Evolutionary conservation across 2,329 filamentous ascomycete genomes (phyloP).

Genomic region (Canariomyces notabilis): DNA sequence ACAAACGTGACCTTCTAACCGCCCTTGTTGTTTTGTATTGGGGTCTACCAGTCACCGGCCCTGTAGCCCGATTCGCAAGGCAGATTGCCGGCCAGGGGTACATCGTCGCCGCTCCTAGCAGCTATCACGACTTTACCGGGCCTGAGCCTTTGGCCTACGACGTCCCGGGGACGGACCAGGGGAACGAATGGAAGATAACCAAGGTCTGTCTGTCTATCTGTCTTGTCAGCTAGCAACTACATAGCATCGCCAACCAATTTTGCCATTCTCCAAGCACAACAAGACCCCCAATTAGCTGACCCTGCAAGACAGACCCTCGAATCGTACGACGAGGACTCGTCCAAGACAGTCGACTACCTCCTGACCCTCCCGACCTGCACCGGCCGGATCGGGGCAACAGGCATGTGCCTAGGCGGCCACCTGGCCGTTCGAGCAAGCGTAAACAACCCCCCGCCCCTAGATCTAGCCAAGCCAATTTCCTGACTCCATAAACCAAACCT

Average conservation of each 20-base stretch:
- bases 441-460: constrained; percentile 23
- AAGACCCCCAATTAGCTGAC: not conserved
- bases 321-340: constrained; percentile 79
- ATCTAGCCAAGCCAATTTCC: constrained; percentile 7
- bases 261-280: not conserved
- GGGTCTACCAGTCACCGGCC: constrained; percentile 68
- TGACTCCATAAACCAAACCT: not conserved
- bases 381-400: constrained; percentile 71
- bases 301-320: constrained; percentile 56
- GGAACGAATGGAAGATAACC: constrained; percentile 79
- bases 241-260: too few relatives aligned
- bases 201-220: constrained; percentile 48
- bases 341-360: constrained; percentile 63
- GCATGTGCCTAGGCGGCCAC: constrained; percentile 93
- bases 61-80: constrained; percentile 80
- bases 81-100: constrained; percentile 92
- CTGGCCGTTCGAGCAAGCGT: constrained; percentile 60
- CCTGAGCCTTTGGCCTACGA: constrained; percentile 83
- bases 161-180: constrained; percentile 77
- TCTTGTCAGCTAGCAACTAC: too few relatives aligned
- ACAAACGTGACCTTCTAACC: too few relatives aligned
- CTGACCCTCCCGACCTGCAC: constrained; percentile 72
- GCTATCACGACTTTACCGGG: constrained; percentile 88
- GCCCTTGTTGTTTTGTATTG: not conserved
- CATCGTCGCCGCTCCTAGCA: constrained; percentile 85